A percentile compares a stretch with the other conserved stretches of the same genome.
Evolutionary conservation across 805 yeast genomes (phyloP).

Genomic region (Candida ipomoeae): DNA sequence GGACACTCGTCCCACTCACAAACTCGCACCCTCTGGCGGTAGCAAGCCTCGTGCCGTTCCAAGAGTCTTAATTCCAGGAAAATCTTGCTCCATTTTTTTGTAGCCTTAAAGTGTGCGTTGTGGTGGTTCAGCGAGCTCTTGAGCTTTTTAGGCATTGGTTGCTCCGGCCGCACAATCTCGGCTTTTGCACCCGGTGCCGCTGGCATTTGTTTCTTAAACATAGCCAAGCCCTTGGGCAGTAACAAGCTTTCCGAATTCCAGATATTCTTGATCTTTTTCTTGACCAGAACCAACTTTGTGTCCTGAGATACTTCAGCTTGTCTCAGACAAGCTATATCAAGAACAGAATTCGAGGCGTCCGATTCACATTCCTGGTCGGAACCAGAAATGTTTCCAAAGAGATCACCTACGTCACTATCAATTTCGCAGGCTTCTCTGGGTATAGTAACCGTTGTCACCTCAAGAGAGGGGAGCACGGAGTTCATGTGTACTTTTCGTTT

Average conservation of each 20-base stretch:
- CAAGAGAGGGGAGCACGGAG: not conserved
- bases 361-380: not conserved
- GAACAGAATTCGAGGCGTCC: not conserved
- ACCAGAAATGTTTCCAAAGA: not conserved
- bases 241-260: constrained; percentile 1
- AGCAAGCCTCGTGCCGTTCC: not conserved
- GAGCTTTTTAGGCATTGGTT: constrained; percentile 1
- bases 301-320: not conserved
- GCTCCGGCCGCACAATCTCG: not conserved
- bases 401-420: too few relatives aligned
- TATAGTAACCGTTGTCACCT: not conserved
- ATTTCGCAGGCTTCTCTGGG: not conserved
- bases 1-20: constrained; percentile 4
- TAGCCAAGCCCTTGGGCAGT: not conserved
- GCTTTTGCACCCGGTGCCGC: not conserved
- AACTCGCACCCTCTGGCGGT: not conserved
- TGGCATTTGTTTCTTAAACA: constrained; percentile 1
- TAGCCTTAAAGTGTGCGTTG: not conserved
- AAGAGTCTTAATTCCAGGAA: not conserved
- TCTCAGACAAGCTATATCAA: not conserved
- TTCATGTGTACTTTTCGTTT: not conserved
- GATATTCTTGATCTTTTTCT: not conserved
- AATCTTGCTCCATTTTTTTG: not conserved
- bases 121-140: not conserved
- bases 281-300: not conserved